Base-by-base conservation (phyloP, 495 filamentous ascomycete genomes). In the Penicillium maclennaniae region DNA sequence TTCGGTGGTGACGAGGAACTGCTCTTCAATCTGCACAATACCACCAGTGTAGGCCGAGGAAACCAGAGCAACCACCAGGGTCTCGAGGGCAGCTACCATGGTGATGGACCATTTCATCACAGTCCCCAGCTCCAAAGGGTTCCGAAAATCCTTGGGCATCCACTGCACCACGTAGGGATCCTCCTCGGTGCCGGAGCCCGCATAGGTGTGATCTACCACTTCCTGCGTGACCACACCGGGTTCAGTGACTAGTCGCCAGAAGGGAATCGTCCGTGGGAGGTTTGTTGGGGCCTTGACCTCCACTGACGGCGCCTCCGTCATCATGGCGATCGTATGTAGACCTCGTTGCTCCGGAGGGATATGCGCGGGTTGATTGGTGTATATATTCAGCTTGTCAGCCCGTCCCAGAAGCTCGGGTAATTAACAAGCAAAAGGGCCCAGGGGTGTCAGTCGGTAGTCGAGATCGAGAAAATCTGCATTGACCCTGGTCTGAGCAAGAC, bases 11-110 rank as follows among this genome's bases (percentile, higher is more conserved):
- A 83, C 68, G 17, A 74, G 39, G 55, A 87, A 87, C 23, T 80
- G 72, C 10, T 40, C 44, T 40, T 81, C 69, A 34, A 88, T 78
- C 51, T 84, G 69, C 7, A 69, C 60, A 7, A 87, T 68, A 45
- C 87, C 87, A 20, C 87, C 85, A 20, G 85, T 72, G 54, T 84
- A 90, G 4, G 86, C 87, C 4, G 86, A 87, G 3, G 84, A 87
- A 28, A 82, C 83, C 44, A 91, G 82, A 17, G 87, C 74, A 10
- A 90, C 85, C 7, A 82, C 81, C 14, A 91, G 73, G 0, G 86
- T 87, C 17, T 83, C 79, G 15, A 87, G 49, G 15, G 86, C 84
- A 26, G 83, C 79, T 10, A 84, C 51, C n/a, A 81, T 36, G 1
- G 84, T 85, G 50, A 87, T 79, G 26, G 60, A 59, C 87, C 87